phyloP scores from a whole-genome alignment of 345 rosid genomes.

The Turnera subulata region DNA sequence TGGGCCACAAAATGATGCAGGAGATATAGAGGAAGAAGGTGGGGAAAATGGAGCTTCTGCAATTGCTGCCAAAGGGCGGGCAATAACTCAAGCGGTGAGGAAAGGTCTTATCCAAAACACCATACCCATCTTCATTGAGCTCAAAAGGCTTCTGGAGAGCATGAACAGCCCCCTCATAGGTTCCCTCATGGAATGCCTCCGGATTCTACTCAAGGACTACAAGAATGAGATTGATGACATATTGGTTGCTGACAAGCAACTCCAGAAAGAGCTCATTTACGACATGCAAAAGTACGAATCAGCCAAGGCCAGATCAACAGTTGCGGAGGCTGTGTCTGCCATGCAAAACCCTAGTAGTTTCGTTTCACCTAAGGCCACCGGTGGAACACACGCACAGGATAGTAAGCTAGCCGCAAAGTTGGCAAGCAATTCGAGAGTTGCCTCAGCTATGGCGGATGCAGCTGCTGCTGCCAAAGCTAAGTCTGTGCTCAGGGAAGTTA shows the following conservation, averaged over 20 bases:
- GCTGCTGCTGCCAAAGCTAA: constrained; percentile 59
- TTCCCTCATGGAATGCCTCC: constrained; percentile 88
- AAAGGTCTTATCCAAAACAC: constrained; percentile 90
- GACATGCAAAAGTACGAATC: constrained; percentile 90
- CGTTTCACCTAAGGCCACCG: constrained; percentile 25
- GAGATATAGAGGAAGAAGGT: constrained; percentile 56
- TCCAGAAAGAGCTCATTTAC: constrained; percentile 85
- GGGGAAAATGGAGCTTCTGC: constrained; percentile 39
- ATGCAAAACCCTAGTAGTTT: constrained; percentile 28
- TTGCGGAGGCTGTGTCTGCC: constrained; percentile 43
- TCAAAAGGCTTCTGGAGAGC: constrained; percentile 81
- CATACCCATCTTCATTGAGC: constrained; percentile 91
- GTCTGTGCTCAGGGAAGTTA: constrained; percentile 71
- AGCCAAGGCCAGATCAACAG: constrained; percentile 55
- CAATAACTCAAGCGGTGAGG: constrained; percentile 81
- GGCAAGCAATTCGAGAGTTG: constrained; percentile 35
- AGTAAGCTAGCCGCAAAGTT: constrained; percentile 15
- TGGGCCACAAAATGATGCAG: constrained; percentile 40
- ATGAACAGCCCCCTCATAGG: constrained; percentile 90
- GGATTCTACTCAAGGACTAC: constrained; percentile 84
- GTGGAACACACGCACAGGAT: constrained; percentile 9
- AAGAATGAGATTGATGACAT: constrained; percentile 92
- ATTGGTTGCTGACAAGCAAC: constrained; percentile 85
- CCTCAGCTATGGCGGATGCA: constrained; percentile 62
- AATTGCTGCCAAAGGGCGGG: constrained; percentile 72